These are phyloP conservation scores for Triadica sebifera DNA, from an alignment of 345 rosid genomes.

Conservation along the genomic window DNA sequence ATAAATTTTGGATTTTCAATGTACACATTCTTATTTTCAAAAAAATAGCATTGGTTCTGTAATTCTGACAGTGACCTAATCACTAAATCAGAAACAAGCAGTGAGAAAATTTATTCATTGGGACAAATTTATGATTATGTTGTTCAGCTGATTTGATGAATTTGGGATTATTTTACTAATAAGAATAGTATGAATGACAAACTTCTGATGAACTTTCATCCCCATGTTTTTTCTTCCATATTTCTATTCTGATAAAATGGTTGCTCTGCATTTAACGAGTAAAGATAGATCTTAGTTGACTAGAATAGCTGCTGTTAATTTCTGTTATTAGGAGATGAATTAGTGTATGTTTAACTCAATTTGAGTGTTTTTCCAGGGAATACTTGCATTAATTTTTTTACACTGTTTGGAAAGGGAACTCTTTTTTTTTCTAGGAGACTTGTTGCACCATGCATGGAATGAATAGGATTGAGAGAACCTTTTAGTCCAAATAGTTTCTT, in stretches of 20 bases:
- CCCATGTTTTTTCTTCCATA: neutral
- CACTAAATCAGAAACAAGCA: neutral
- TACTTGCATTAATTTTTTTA: too few relatives aligned
- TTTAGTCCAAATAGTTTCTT: too few relatives aligned
- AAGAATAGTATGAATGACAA: neutral
- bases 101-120: neutral
- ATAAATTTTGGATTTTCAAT: neutral
- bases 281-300: neutral
- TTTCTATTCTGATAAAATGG: neutral
- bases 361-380: too few relatives aligned
- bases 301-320: neutral
- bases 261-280: neutral
- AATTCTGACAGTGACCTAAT: slow-evolving; percentile 1
- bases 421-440: too few relatives aligned
- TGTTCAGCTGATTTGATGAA: neutral
- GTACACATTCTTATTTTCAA: neutral
- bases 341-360: neutral
- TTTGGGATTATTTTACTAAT: neutral
- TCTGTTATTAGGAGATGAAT: neutral
- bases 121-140: neutral
- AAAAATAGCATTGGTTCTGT: neutral
- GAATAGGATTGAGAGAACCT: too few relatives aligned
- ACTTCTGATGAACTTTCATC: neutral
- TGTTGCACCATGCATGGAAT: too few relatives aligned
- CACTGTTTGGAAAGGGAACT: too few relatives aligned